These are phyloP conservation scores for Dinochytrium kinnereticum DNA, from an alignment of 371 early-diverging fungal genomes.

Conservation along the genomic window DNA sequence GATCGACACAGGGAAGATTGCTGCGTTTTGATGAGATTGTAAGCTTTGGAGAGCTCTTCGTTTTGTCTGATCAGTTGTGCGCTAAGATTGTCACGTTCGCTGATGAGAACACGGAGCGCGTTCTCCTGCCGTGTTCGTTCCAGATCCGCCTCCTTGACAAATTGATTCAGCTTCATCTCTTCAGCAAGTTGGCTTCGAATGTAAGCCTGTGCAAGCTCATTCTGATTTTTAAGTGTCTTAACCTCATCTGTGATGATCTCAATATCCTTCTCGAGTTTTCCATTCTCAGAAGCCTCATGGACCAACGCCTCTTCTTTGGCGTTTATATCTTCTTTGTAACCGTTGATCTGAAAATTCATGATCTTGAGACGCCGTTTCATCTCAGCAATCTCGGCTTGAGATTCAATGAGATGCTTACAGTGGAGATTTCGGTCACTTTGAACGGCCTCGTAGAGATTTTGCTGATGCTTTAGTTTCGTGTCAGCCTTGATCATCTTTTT, in stretches of 20 bases:
- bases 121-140: slow-evolving; percentile 55
- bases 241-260: slow-evolving; percentile 57
- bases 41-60: slow-evolving; percentile 57
- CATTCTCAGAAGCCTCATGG: slow-evolving; percentile 50
- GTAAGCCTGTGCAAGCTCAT: slow-evolving; percentile 58
- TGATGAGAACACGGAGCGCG: slow-evolving; percentile 50
- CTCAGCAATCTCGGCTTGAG: slow-evolving; percentile 58
- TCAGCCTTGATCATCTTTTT: slow-evolving; percentile 56
- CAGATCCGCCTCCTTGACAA: slow-evolving; percentile 63
- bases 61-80: slow-evolving; percentile 57
- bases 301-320: slow-evolving; percentile 51
- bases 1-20: slow-evolving; percentile 48
- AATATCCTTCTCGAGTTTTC: slow-evolving; percentile 53
- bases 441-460: slow-evolving; percentile 62
- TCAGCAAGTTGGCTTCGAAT: slow-evolving; percentile 54
- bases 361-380: slow-evolving; percentile 62
- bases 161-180: slow-evolving; percentile 56
- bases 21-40: slow-evolving; percentile 55
- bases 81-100: slow-evolving; percentile 55
- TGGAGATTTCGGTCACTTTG: slow-evolving; percentile 63
- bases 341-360: slow-evolving; percentile 64
- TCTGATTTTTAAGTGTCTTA: slow-evolving; percentile 55
- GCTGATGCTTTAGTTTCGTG: slow-evolving; percentile 62
- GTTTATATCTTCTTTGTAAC: slow-evolving; percentile 59
- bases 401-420: slow-evolving; percentile 59